Base-by-base conservation (phyloP, 495 filamentous ascomycete species). In the Trichoderma virens region DNA sequence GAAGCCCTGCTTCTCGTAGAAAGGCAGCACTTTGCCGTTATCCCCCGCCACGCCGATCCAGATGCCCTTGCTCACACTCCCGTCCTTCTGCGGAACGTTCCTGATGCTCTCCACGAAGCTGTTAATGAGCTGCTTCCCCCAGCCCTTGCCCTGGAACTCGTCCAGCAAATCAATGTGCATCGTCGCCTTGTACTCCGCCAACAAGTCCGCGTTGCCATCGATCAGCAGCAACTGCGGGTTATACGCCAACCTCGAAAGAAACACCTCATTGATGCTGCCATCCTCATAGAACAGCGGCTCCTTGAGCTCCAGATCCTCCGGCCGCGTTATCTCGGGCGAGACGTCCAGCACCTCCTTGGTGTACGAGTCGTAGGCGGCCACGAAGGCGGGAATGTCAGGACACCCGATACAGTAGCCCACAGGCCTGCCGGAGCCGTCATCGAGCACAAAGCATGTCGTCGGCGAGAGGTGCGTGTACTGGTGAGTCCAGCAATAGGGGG, bases 401-500 rank as follows among this genome's bases (percentile, higher is more conserved):
- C 64, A 64, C 64, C 77, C 77, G 62, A 78, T 73, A 30, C 74
- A 70, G 68, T 79, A 79, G 60, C 76, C 76, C 20, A 78, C 76
- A 1, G 69, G 70, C 7, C n/a, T 35, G 32, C 76, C 75, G 5
- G 64, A 35, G 38, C 76, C 77, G 65, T 76, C 74, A 70, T 77
- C 76, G 5, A 79, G 71, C 7, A 79, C 71, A 66, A 76, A 72
- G 70, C 73, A 74, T 64, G 67, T 67, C 1, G 47, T 23, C 0
- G 77, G 77, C 45, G 62, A 72, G 63, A 79, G 73, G 62, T 70
- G 68, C 30, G 75, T 78, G 70, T 75, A 79, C 7, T 69, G 77
- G 47, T 78, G 75, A 16, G 75, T 76, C 77, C 77, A 79, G 69
- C 78, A 65, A 68, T 79, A 79, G 18, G 77, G 77, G 6, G 76